Conservation (phyloP, 139 green algal species). For the Pleodorina starrii region DNA sequence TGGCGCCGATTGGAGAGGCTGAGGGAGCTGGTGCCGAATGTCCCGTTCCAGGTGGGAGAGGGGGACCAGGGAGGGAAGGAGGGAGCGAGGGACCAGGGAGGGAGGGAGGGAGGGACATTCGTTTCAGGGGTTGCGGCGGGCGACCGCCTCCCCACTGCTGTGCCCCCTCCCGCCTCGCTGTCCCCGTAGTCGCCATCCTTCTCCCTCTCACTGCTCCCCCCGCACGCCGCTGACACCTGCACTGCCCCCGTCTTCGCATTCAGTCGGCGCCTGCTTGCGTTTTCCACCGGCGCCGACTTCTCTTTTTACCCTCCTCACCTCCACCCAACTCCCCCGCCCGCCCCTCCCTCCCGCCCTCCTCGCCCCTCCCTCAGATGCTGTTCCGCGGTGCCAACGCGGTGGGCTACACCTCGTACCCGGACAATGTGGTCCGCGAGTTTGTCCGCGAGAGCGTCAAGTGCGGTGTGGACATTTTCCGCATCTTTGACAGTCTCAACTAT, state of each 20-base stretch:
- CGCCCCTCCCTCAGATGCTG: slow-evolving; percentile 85
- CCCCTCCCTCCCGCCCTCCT: background rate
- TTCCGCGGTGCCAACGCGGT: slow-evolving; percentile 93
- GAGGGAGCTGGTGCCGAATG: slow-evolving; percentile 89
- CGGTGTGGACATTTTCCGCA: slow-evolving; percentile 94
- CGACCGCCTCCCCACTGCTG: no score
- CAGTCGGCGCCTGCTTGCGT: no score
- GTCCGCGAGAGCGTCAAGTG: slow-evolving; percentile 65
- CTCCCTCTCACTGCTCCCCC: no score
- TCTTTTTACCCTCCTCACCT: no score
- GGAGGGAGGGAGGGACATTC: background rate
- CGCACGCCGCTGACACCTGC: no score
- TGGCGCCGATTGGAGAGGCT: slow-evolving; percentile 93
- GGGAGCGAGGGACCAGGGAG: background rate
- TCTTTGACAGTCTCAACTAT: slow-evolving; percentile 92
- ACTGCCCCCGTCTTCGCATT: no score
- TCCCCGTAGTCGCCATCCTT: no score
- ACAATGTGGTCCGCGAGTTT: slow-evolving; percentile 61
- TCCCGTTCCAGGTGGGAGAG: slow-evolving; percentile 88
- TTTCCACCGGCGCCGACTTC: no score
- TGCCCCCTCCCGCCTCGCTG: no score
- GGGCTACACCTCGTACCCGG: slow-evolving; percentile 92
- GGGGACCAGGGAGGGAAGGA: background rate
- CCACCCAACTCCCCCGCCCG: no score
- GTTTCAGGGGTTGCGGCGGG: no score